Conservation (phyloP, 768 basidiomycete species). For the Naganishia randhawae region DNA sequence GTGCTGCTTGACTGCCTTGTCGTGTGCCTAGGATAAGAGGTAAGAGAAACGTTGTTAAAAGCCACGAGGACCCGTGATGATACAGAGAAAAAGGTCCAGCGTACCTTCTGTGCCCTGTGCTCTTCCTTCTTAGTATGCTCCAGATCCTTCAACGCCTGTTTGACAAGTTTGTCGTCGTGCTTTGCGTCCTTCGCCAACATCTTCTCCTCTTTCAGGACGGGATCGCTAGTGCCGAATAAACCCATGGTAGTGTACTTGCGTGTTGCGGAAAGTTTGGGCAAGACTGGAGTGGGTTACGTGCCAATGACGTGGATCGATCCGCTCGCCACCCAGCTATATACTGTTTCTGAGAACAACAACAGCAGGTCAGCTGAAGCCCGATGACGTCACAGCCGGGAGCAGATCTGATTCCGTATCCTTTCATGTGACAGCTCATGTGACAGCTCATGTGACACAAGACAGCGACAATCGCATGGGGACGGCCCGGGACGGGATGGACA, state of each 20-base stretch:
- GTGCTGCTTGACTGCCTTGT: slow-evolving; percentile 56
- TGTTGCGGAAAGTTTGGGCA: background rate
- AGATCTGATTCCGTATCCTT: background rate
- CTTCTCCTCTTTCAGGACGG: slow-evolving; percentile 44
- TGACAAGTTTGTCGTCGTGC: slow-evolving; percentile 56
- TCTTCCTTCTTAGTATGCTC: background rate
- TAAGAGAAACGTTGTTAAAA: slow-evolving; percentile 9
- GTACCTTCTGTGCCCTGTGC: background rate
- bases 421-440: too few species aligned
- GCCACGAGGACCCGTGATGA: background rate
- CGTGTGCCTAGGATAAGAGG: slow-evolving; percentile 50
- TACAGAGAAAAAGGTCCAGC: background rate
- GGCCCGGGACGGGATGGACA: too few species aligned
- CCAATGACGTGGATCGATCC: too few species aligned
- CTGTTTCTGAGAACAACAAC: background rate
- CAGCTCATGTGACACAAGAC: too few species aligned
- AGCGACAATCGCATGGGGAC: too few species aligned
- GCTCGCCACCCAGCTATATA: background rate
- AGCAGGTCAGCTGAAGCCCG: background rate
- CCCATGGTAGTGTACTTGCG: slow-evolving; percentile 35
- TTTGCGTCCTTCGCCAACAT: slow-evolving; percentile 52
- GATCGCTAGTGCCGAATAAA: slow-evolving; percentile 41
- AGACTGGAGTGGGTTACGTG: background rate
- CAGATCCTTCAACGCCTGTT: slow-evolving; percentile 60
- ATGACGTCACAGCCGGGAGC: background rate